Evolutionary conservation across 345 rosid species (phyloP), one percentile per base, ranked within the genome.

Genomic region (Syzygium aqueum): DNA sequence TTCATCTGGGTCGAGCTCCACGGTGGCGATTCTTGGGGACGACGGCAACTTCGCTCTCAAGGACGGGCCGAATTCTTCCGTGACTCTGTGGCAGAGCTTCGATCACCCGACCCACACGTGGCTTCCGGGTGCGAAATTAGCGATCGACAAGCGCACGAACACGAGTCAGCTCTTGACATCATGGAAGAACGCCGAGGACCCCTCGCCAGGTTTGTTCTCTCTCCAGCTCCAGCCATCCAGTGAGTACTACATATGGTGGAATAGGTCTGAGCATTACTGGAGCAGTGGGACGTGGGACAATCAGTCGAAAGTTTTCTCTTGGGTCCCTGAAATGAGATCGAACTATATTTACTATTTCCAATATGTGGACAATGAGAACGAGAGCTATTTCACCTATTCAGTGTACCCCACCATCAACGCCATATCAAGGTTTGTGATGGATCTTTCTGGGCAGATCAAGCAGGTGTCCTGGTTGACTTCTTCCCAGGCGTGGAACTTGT

Each of bases 151-250:
- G 86, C 87, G 67, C 56, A 91, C 90, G 30, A 86, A 87, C 1
- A 86, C 15, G 43, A 89, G 87, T 77, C 93, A 93, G 61, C 86
- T 77, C 51, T 93, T 96, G 25, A 87, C 89, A 15, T 96, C 98
- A 2, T 96, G 97, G 98, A 95, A 90, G 87, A 95, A 87, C 87
- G 19, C 4, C 3, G 93, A 92, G 11, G 94, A 96, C 77, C 97
- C 98, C 25, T 88, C 97, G 19, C 93, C 93, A 7, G 98, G 98
- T 87, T 92, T 92, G 73, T 96, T 92, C 91, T 93, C 99, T 57
- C 94, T 95, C 11, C 93, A 93, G 93, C 90, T 95, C 12, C 92
- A 92, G 56, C 94, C 93, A 1, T 90, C 91, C 78, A 93, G 93
- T 51, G 91, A 93, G 85, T 95, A 95, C 90, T 85, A 84, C 16